Evolutionary conservation across 371 early-diverging fungal species (phyloP).

Genomic region (Mucor racemosus): DNA sequence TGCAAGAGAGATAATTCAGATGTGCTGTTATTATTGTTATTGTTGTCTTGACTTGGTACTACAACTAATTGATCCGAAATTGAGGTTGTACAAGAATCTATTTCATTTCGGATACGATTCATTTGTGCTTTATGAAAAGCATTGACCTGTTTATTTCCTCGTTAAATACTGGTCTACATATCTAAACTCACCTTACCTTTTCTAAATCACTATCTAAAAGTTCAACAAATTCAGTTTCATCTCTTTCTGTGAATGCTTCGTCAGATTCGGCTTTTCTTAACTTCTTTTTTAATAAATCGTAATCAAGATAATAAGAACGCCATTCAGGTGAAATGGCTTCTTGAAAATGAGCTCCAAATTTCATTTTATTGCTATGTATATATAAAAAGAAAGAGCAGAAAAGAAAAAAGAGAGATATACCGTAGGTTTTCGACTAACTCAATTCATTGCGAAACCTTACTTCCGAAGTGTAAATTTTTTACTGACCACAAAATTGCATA

Average conservation of each 20-base stretch:
- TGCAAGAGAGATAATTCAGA: slow-evolving; percentile 54
- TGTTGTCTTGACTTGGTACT: slow-evolving; percentile 33
- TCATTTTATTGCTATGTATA: slow-evolving; percentile 56
- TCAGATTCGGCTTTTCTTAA: slow-evolving; percentile 77
- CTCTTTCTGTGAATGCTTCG: slow-evolving; percentile 61
- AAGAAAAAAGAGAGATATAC: no score
- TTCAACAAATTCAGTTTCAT: slow-evolving; percentile 89
- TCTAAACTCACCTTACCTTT: slow-evolving; percentile 64
- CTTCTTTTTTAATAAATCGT: slow-evolving; percentile 84
- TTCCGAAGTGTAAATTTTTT: neutral
- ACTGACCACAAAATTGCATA: no score
- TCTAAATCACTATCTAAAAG: slow-evolving; percentile 88
- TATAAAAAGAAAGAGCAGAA: neutral
- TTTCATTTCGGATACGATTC: slow-evolving; percentile 82
- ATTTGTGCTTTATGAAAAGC: slow-evolving; percentile 90
- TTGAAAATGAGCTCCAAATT: slow-evolving; percentile 90
- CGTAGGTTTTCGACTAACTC: neutral
- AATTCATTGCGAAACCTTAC: neutral
- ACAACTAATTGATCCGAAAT: slow-evolving; percentile 32
- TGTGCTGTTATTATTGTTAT: slow-evolving; percentile 26
- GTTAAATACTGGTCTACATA: neutral
- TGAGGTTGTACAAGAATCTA: slow-evolving; percentile 69
- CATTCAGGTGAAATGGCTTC: slow-evolving; percentile 86
- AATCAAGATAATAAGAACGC: slow-evolving; percentile 90
- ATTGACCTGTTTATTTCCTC: slow-evolving; percentile 64